Conservation (phyloP, 225 moss, liverwort and hornwort genomes). For the Marchantia polymorpha region DNA sequence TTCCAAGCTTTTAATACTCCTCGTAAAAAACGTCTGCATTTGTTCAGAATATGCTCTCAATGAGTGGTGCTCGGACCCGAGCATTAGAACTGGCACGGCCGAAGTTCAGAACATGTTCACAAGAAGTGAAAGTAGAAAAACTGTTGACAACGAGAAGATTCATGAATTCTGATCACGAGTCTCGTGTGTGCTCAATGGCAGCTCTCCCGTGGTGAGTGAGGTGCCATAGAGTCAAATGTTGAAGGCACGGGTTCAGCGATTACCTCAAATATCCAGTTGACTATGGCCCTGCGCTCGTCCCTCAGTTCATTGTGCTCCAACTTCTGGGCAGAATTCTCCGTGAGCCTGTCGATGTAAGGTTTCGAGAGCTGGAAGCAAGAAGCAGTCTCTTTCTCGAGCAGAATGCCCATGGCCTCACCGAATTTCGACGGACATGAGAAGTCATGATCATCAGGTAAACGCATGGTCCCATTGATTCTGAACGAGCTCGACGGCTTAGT, state of each 20-base stretch:
- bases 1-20: too few species aligned
- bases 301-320: constrained; percentile 24
- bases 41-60: too few species aligned
- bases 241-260: neutral
- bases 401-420: constrained; percentile 49
- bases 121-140: too few species aligned
- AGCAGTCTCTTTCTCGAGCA: constrained; percentile 53
- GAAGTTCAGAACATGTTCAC: too few species aligned
- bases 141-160: too few species aligned
- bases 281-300: constrained; percentile 41
- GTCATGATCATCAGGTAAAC: neutral
- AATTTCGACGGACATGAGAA: constrained; percentile 30
- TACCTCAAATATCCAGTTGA: constrained; percentile 67
- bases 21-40: too few species aligned
- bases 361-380: constrained; percentile 44
- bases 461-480: neutral
- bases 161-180: too few species aligned
- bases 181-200: too few species aligned
- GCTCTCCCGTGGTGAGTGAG: neutral
- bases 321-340: constrained; percentile 15
- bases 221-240: neutral
- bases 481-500: neutral
- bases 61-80: too few species aligned
- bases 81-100: too few species aligned
- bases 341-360: constrained; percentile 44